Evolutionary conservation across 305 asterid genomes (phyloP).

Genomic region (Caryopteris hybrid): DNA sequence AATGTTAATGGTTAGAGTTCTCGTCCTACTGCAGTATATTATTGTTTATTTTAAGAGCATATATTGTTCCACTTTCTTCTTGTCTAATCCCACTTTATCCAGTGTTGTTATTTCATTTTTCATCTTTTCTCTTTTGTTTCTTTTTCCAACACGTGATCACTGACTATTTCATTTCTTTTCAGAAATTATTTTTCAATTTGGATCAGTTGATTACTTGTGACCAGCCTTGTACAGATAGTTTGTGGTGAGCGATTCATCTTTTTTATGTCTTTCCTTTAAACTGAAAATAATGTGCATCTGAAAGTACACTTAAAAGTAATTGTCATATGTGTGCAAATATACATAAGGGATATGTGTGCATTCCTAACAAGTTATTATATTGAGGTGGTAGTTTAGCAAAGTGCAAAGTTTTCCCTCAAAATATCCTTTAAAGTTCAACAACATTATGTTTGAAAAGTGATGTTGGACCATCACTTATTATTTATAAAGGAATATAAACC

Average conservation of each 20-base stretch:
- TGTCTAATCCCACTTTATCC: background rate
- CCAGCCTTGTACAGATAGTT: conserved; percentile 56
- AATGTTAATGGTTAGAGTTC: conserved; percentile 71
- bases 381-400: background rate
- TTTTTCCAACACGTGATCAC: conserved; percentile 16
- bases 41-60: background rate
- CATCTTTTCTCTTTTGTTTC: background rate
- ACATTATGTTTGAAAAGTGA: too few relatives aligned
- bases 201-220: conserved; percentile 72
- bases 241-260: conserved; percentile 63
- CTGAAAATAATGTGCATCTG: background rate
- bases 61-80: conserved; percentile 4
- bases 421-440: too few relatives aligned
- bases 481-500: background rate
- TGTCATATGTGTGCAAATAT: background rate
- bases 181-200: conserved; percentile 75
- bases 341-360: background rate
- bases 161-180: conserved; percentile 31
- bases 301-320: background rate
- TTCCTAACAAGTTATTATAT: background rate
- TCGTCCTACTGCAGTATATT: conserved; percentile 14
- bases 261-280: conserved; percentile 6
- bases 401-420: background rate
- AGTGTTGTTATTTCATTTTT: background rate
- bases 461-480: background rate